A percentile compares a stretch with the other conserved stretches of the same genome.
Conservation (phyloP, 768 basidiomycete species). For the Agrocybe praecox region DNA sequence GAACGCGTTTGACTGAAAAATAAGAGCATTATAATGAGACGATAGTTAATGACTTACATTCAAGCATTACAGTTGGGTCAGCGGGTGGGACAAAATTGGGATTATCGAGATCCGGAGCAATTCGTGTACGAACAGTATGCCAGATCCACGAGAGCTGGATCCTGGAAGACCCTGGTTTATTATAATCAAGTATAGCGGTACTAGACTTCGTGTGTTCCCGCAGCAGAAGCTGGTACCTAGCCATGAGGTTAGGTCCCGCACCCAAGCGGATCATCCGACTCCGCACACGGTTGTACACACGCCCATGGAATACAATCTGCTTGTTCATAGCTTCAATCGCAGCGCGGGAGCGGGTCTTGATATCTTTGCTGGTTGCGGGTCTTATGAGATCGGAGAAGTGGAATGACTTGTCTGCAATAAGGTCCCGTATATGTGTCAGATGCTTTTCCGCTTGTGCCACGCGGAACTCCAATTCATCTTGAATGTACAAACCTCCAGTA, state of each 20-base stretch:
- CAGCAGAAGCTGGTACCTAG: background rate
- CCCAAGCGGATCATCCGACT: background rate
- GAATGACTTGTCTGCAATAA: background rate
- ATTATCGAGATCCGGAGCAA: background rate
- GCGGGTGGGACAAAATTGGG: background rate
- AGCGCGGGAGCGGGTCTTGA: background rate
- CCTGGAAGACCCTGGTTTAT: background rate
- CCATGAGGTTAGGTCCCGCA: background rate
- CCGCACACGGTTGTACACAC: background rate
- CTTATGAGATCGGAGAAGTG: too few relatives aligned
- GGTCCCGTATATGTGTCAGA: background rate
- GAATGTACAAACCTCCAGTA: too few relatives aligned
- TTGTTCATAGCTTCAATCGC: background rate
- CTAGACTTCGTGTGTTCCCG: background rate
- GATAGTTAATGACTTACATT: background rate
- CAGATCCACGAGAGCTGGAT: slow-evolving; percentile 1
- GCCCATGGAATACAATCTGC: background rate
- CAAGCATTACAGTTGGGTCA: background rate
- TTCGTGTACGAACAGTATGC: background rate
- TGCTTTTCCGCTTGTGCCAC: background rate
- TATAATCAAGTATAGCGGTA: background rate
- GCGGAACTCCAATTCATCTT: background rate
- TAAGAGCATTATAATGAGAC: too few relatives aligned
- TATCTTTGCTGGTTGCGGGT: background rate
- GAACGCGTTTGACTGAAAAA: background rate